These are phyloP conservation scores for Albugo laibachii DNA, from an alignment of 352 stramenopile genomes.

Conservation along the genomic window DNA sequence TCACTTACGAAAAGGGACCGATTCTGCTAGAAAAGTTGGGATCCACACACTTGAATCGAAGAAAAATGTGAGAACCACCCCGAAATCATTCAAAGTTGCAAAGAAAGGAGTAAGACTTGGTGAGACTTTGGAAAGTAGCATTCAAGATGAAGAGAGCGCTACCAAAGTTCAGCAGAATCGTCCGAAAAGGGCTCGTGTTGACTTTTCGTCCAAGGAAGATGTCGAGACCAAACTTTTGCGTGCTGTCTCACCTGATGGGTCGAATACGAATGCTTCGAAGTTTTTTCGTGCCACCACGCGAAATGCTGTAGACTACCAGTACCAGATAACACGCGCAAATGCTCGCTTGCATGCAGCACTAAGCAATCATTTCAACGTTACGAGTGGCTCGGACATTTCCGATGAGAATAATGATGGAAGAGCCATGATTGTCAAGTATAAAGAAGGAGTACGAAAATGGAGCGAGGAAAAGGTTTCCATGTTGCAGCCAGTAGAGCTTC, in stretches of 20 bases:
- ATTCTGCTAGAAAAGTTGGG: conserved; percentile 8
- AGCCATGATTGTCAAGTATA: conserved; percentile 54
- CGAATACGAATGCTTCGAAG: conserved; percentile 33
- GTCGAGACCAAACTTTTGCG: conserved; percentile 37
- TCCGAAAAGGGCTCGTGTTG: conserved; percentile 12
- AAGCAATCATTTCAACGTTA: conserved; percentile 31
- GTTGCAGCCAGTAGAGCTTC: conserved; percentile 40
- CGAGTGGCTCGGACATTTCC: not conserved
- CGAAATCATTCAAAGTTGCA: conserved; percentile 20
- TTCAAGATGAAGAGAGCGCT: conserved; percentile 1
- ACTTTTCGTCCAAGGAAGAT: conserved; percentile 62
- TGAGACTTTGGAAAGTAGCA: conserved; percentile 17
- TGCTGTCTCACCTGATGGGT: conserved; percentile 28
- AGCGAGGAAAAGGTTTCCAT: conserved; percentile 51
- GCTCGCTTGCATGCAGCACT: conserved; percentile 53
- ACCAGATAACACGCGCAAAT: conserved; percentile 50
- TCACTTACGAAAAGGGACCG: conserved; percentile 1
- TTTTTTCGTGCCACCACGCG: conserved; percentile 66
- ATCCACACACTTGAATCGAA: conserved; percentile 27
- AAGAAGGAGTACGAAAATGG: conserved; percentile 63
- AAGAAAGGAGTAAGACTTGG: conserved; percentile 32
- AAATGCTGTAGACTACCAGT: conserved; percentile 60
- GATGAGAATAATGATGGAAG: conserved; percentile 2
- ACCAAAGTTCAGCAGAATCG: conserved; percentile 27
- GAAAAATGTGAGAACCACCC: conserved; percentile 4